phyloP scores from a whole-genome alignment of 2,329 filamentous ascomycete genomes.

The Alternaria postmessia region DNA sequence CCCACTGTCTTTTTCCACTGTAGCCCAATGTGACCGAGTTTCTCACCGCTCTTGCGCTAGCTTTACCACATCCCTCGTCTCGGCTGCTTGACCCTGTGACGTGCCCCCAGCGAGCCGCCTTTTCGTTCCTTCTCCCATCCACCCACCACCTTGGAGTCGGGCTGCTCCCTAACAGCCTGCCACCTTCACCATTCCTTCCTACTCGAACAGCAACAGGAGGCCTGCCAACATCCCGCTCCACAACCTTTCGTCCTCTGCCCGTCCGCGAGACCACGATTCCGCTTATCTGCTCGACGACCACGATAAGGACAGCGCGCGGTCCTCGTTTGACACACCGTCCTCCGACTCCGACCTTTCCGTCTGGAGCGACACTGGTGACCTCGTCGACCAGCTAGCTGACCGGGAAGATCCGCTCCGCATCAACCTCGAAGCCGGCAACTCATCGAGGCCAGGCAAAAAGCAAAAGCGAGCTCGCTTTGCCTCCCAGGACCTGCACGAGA shows the following conservation, averaged over 20 bases:
- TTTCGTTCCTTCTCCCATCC: constrained; percentile 34
- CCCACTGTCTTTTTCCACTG: constrained; percentile 29
- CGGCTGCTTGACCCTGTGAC: constrained; percentile 42
- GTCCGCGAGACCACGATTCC: constrained; percentile 50
- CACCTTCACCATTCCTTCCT: constrained; percentile 81
- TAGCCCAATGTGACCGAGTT: constrained; percentile 44
- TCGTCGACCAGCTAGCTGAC: constrained; percentile 88
- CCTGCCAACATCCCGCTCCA: constrained; percentile 89
- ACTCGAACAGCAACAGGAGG: constrained; percentile 68
- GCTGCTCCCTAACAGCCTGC: constrained; percentile 67
- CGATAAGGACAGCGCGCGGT: constrained; percentile 62
- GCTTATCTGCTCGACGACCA: constrained; percentile 54
- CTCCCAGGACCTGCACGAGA: constrained; percentile 54
- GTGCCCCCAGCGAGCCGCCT: constrained; percentile 35
- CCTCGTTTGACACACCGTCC: constrained; percentile 64
- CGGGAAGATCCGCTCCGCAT: constrained; percentile 81
- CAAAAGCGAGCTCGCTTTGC: constrained; percentile 77
- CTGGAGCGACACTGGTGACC: constrained; percentile 94
- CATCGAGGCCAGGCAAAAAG: constrained; percentile 53
- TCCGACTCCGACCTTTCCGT: constrained; percentile 75
- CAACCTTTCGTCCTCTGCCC: constrained; percentile 65
- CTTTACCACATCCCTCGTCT: constrained; percentile 26
- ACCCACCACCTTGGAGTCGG: constrained; percentile 42
- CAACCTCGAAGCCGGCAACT: constrained; percentile 70
- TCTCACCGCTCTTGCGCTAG: constrained; percentile 42